Conservation (phyloP, 2,329 filamentous ascomycete genomes). For the Didymella lethalis region DNA sequence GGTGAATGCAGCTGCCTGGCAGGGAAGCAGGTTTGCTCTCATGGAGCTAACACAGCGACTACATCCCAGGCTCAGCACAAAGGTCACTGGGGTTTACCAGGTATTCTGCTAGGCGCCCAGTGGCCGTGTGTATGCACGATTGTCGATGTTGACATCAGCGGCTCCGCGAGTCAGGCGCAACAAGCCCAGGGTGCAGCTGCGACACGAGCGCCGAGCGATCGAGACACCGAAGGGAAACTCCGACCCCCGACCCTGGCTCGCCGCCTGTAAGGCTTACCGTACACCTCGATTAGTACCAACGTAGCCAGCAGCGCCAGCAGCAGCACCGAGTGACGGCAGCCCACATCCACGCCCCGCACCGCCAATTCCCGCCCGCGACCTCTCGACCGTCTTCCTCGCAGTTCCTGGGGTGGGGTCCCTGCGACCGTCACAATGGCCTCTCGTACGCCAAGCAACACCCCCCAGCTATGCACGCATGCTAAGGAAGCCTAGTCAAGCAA, state of each 20-base stretch:
- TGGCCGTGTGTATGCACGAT: constrained; percentile 1
- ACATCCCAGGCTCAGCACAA: no score
- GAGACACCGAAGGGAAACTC: background rate
- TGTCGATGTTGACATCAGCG: constrained; percentile 20
- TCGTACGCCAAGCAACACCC: constrained; percentile 55
- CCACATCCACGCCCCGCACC: constrained; percentile 8
- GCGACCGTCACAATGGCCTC: constrained; percentile 64
- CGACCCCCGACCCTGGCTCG: constrained; percentile 30
- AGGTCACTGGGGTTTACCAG: background rate
- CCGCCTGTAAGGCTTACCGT: constrained; percentile 31
- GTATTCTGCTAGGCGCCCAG: background rate
- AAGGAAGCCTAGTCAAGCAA: constrained; percentile 80
- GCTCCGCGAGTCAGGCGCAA: constrained; percentile 20
- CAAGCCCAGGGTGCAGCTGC: constrained; percentile 14
- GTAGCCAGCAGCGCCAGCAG: constrained; percentile 17
- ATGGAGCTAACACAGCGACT: background rate
- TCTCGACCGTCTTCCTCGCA: constrained; percentile 17
- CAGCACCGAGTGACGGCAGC: constrained; percentile 2
- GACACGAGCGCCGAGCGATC: background rate
- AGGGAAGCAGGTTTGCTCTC: constrained; percentile 2
- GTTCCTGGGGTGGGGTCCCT: constrained; percentile 57
- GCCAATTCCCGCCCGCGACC: constrained; percentile 16
- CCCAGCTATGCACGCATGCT: constrained; percentile 38
- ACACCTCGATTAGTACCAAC: constrained; percentile 30
- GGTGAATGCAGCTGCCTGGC: constrained; percentile 5